Evolutionary conservation across 768 basidiomycete species (phyloP).

Genomic region (Russula olivacea): DNA sequence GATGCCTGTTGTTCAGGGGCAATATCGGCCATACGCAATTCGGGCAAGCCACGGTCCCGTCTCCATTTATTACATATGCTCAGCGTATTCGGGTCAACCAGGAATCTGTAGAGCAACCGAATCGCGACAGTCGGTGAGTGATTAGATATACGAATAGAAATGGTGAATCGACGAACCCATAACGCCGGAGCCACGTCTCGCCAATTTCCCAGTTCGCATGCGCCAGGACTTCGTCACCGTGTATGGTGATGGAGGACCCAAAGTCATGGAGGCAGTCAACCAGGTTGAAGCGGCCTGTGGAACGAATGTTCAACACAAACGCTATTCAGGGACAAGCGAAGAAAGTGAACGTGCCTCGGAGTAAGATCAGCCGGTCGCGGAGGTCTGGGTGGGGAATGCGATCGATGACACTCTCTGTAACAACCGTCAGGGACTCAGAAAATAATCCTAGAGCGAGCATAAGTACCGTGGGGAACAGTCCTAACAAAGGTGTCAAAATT

Average conservation of each 20-base stretch:
- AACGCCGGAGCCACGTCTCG: constrained; percentile 78
- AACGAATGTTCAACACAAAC: constrained; percentile 5
- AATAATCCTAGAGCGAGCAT: not conserved
- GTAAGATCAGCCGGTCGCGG: constrained; percentile 84
- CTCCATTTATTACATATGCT: constrained; percentile 83
- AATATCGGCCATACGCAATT: constrained; percentile 55
- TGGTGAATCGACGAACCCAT: constrained; percentile 49
- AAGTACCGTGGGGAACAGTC: constrained; percentile 77
- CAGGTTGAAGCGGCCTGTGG: constrained; percentile 66
- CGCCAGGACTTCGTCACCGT: constrained; percentile 88
- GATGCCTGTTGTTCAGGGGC: constrained; percentile 26
- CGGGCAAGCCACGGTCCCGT: constrained; percentile 70
- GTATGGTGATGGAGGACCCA: constrained; percentile 60
- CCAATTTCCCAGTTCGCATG: constrained; percentile 87
- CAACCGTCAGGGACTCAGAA: constrained; percentile 3
- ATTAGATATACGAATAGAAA: not conserved
- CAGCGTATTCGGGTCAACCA: constrained; percentile 69
- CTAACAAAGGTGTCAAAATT: constrained; percentile 29
- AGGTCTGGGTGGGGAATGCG: constrained; percentile 84
- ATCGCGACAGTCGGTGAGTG: constrained; percentile 3
- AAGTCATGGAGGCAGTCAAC: constrained; percentile 77
- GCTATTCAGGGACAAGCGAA: not conserved
- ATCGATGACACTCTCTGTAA: constrained; percentile 83
- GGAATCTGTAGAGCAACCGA: constrained; percentile 45
- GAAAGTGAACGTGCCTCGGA: constrained; percentile 50